phyloP scores from a whole-genome alignment of 192 early-diverging fungal genomes.

The Mortierella claussenii region DNA sequence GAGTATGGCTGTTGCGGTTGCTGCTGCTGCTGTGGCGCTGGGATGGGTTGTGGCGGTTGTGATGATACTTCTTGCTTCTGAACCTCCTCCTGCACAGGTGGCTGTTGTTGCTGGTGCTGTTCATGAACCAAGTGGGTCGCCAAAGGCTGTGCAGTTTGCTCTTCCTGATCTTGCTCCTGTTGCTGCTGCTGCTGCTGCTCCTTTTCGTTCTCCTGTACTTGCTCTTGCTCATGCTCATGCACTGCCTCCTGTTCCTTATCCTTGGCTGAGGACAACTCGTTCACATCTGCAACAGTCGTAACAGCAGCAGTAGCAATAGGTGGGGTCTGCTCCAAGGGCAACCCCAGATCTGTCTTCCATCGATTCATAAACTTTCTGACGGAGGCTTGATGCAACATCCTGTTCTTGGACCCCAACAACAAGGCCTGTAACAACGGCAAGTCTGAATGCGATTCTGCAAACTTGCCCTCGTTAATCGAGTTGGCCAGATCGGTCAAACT shows the following conservation, averaged over 20 bases:
- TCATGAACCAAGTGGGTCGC: no score
- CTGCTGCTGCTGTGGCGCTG: constrained; percentile 13
- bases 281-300: neutral
- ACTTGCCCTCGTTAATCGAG: constrained; percentile 37
- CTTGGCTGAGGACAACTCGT: neutral
- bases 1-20: constrained; percentile 7
- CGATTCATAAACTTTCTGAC: constrained; percentile 48
- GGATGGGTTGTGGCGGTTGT: neutral
- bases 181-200: neutral
- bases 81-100: neutral
- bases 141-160: neutral
- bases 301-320: neutral
- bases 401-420: constrained; percentile 40
- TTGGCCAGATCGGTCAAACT: constrained; percentile 35
- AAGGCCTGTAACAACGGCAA: constrained; percentile 25
- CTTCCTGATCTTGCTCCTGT: neutral
- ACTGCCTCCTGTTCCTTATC: neutral
- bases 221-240: neutral
- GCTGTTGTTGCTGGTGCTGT: no score
- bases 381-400: constrained; percentile 36
- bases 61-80: neutral
- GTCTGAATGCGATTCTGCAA: constrained; percentile 35
- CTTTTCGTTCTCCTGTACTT: neutral
- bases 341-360: constrained; percentile 38
- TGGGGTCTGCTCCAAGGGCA: constrained; percentile 24